Evolutionary conservation across 2,329 filamentous ascomycete species (phyloP), one percentile per base, ranked within the genome.

Genomic region (Macrophomina phaseolina): DNA sequence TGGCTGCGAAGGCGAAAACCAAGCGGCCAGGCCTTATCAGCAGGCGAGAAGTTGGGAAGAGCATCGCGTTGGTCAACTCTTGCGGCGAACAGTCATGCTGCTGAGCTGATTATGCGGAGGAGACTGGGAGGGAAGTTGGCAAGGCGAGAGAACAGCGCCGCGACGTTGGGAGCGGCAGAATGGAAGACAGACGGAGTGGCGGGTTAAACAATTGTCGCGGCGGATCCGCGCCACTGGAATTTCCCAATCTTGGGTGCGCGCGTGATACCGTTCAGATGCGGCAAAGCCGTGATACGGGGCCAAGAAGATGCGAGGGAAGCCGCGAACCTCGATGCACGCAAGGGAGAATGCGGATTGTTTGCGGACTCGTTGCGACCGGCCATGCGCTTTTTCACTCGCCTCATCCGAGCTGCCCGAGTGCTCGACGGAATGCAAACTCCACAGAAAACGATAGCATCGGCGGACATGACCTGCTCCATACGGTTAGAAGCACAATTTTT

Each of bases 1-100:
- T 52, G 46, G 14, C 16, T 11, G 64, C 64, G 30, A 61, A 66
- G 36, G 48, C 48, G 53, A 51, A 34, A n/a, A 66, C 14, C 38
- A 60, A 52, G 23, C 64, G 64, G 2, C 42, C 53, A 8, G 64
- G 55, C 46, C 64, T 56, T 61, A 66, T 52, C 64, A 45, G 53
- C 34, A 53, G 28, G 34, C 38, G 53, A 12, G 45, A 55, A 32
- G 53, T 60, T 18, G 53, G 53, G 23, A 66, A 46, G 32, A 61
- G 53, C 64, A 66, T 66, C 55, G 48, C 30, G n/a, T 36, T 30
- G 16, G 58, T 62, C 45, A 49, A 18, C 42, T 16, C 30, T 23
- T 18, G 45, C 32, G n/a, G 32, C 58, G 34, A n/a, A 49, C 30
- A 49, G 30, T 48, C 58, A 49, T 62, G 18, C 42, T 48, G 56